Evolutionary conservation across 257 asterid genomes (phyloP), one percentile per base, ranked within the genome.

Genomic region (Linderniella brevidens): DNA sequence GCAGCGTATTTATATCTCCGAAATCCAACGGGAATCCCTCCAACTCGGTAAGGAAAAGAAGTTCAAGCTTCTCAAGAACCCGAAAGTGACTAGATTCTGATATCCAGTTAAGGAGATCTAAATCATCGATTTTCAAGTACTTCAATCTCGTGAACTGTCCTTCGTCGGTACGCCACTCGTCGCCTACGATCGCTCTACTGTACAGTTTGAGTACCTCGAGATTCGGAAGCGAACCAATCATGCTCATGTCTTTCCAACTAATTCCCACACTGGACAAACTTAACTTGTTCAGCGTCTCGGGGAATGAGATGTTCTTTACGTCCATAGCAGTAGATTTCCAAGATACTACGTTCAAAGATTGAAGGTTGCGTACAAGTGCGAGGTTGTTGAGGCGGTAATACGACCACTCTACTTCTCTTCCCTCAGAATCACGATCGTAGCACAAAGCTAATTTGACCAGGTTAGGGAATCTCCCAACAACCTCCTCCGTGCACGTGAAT

Each of bases 171-270:
- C 35, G 12, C 52, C 52, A 48, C 10, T 11, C 13, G 19, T 48
- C 18, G 17, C 39, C 52, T 18, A 4, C 17, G 15, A 48, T 18
- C 0, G 52, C 52, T 11, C 19, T 16, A 1, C 19, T n/a, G 25
- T 12, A 5, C 8, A 48, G 52, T 19, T 11, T 29, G 12, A 48
- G 52, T 15, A 48, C 52, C n/a, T 48, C 52, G 19, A 48, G 48
- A 43, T 43, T 13, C 10, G 48, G 48, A 14, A 40, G 15, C 13
- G 44, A 40, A 13, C 44, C 44, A 40, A 40, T 40, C 13, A 40
- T 9, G 44, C 44, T 9, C 44, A 40, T 40, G 15, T 43, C 48
- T 2, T 46, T 35, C 51, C 37, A 46, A 46, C 36, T n/a, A 46
- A 46, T 17, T 46, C 37, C 18, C 1, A 32, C 19, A 19, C 37